These are phyloP conservation scores for Penicillium aurantiogriseum DNA, from an alignment of 2,329 filamentous ascomycete species.

Conservation along the genomic window DNA sequence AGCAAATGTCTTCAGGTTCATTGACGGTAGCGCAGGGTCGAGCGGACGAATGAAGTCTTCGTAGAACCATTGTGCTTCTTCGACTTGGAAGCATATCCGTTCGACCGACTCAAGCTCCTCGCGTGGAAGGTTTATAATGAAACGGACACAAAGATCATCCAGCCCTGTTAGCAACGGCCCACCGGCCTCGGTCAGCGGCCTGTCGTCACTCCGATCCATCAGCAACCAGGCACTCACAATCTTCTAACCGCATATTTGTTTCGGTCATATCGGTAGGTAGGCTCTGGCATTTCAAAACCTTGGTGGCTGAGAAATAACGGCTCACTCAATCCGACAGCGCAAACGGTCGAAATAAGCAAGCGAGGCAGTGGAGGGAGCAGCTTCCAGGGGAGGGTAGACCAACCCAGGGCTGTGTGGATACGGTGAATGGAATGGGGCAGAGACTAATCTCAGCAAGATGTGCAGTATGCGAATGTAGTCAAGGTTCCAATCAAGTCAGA, in stretches of 20 bases:
- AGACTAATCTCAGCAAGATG: constrained; percentile 1
- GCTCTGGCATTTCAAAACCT: constrained; percentile 59
- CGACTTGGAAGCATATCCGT: constrained; percentile 96
- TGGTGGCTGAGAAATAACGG: constrained; percentile 21
- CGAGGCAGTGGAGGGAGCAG: constrained; percentile 21
- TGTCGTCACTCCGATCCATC: constrained; percentile 1
- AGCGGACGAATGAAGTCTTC: constrained; percentile 96
- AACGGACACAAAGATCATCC: constrained; percentile 96
- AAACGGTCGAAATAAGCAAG: constrained; percentile 19
- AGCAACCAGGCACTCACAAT: constrained; percentile 62
- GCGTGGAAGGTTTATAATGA: constrained; percentile 92
- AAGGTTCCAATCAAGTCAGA: neutral
- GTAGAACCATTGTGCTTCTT: constrained; percentile 99
- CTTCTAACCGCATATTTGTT: constrained; percentile 81
- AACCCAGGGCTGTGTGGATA: constrained; percentile 9
- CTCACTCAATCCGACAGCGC: constrained; percentile 24
- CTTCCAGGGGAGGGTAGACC: constrained; percentile 27
- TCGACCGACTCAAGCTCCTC: constrained; percentile 87
- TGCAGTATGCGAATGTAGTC: neutral
- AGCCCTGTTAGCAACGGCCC: constrained; percentile 61
- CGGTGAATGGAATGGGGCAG: constrained; percentile 1
- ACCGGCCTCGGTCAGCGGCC: constrained; percentile 24
- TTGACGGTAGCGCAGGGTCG: constrained; percentile 78
- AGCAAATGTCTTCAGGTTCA: constrained; percentile 82
- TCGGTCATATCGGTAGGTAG: constrained; percentile 66